These are phyloP conservation scores for Rutidosis leptorrhynchoides DNA, from an alignment of 129 eudicot species.

Conservation along the genomic window DNA sequence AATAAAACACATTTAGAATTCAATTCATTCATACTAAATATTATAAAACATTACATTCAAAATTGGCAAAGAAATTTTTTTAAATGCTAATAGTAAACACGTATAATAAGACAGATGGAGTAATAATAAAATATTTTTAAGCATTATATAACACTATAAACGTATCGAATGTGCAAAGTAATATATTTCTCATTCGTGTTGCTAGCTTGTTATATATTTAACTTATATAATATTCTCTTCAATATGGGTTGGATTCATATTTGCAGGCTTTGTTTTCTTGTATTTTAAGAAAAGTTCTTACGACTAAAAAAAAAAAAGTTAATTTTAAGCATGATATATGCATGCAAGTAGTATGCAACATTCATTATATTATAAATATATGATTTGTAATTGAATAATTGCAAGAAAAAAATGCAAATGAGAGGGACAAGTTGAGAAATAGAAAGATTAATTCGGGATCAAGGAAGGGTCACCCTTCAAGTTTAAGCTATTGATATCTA, in stretches of 20 bases:
- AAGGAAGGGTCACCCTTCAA: conserved; percentile 40
- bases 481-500: conserved; percentile 25
- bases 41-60: too few relatives aligned
- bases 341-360: too few relatives aligned
- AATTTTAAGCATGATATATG: conserved; percentile 11
- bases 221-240: neutral
- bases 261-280: neutral
- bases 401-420: conserved; percentile 12
- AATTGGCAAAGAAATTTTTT: too few relatives aligned
- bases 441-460: conserved; percentile 37
- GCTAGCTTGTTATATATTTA: neutral
- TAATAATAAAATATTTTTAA: too few relatives aligned
- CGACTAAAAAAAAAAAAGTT: neutral
- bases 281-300: too few relatives aligned
- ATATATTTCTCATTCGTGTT: neutral
- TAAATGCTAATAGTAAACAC: too few relatives aligned
- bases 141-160: neutral
- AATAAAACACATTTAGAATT: too few relatives aligned
- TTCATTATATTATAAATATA: neutral
- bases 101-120: too few relatives aligned
- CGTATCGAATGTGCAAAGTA: neutral
- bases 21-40: too few relatives aligned
- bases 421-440: conserved; percentile 28
- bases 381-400: conserved; percentile 15
- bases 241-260: neutral